Percentiles rank a stretch among this genome's conserved stretches.
Conservation (phyloP, 129 eudicot species). For the Escallonia herrerae region DNA sequence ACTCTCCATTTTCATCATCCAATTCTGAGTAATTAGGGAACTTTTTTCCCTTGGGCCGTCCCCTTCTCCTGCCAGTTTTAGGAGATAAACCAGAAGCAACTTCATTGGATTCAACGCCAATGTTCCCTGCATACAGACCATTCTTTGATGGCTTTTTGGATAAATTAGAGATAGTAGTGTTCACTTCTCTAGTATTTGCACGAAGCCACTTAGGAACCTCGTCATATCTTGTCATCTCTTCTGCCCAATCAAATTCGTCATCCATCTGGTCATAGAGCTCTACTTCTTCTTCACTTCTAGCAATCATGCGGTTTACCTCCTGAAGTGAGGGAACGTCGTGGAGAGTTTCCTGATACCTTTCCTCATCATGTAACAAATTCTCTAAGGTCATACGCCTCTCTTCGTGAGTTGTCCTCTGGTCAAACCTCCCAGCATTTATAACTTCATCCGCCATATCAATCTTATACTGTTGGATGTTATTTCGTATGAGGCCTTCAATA, state of each 20-base stretch:
- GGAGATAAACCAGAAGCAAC: slow-evolving; percentile 27
- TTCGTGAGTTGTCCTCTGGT: slow-evolving; percentile 98
- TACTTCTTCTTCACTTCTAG: slow-evolving; percentile 95
- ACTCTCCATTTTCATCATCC: slow-evolving; percentile 76
- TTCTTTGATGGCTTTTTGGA: slow-evolving; percentile 65
- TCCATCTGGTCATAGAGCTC: slow-evolving; percentile 96
- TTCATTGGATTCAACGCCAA: slow-evolving; percentile 39
- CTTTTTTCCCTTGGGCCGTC: slow-evolving; percentile 64
- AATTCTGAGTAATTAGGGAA: slow-evolving; percentile 66
- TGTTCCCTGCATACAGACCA: slow-evolving; percentile 23
- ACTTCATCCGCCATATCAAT: slow-evolving; percentile 99
- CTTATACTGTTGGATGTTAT: slow-evolving; percentile 93
- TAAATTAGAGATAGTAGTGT: slow-evolving; percentile 39
- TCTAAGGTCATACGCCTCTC: slow-evolving; percentile 91
- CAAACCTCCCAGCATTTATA: slow-evolving; percentile 96
- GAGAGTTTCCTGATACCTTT: slow-evolving; percentile 90
- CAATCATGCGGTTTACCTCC: slow-evolving; percentile 95
- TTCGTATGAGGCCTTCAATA: slow-evolving; percentile 85
- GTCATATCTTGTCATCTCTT: slow-evolving; percentile 79
- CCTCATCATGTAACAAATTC: slow-evolving; percentile 83
- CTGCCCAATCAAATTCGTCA: slow-evolving; percentile 89
- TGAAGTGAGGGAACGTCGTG: slow-evolving; percentile 96
- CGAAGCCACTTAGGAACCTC: slow-evolving; percentile 92
- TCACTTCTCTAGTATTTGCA: slow-evolving; percentile 60
- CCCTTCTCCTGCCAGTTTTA: slow-evolving; percentile 43